Conservation (phyloP, 2,329 filamentous ascomycete species). For the Fusarium pilosicola region DNA sequence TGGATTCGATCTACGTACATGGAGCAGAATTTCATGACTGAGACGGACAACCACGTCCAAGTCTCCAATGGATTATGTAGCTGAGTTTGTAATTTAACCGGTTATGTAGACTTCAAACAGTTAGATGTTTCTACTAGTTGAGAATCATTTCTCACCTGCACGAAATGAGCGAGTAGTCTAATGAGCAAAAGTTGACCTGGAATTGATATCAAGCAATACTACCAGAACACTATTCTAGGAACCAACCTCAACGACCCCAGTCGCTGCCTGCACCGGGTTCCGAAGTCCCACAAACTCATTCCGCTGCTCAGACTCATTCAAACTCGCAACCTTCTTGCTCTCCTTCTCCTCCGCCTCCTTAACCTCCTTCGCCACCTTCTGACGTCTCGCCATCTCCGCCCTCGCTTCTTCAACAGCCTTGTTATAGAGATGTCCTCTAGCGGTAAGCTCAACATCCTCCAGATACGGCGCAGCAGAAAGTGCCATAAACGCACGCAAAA, state of each 20-base stretch:
- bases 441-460: not conserved
- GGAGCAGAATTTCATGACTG: not conserved
- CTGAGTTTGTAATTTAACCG: no score
- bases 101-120: not conserved
- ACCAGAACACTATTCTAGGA: not conserved
- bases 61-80: no score
- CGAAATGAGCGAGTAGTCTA: rapidly evolving
- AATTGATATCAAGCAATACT: not conserved
- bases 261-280: not conserved
- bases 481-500: not conserved
- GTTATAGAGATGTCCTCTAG: not conserved
- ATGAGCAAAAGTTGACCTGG: rapidly evolving
- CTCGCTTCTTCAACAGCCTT: not conserved
- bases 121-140: rapidly evolving
- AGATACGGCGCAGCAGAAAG: not conserved
- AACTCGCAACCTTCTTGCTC: rapidly evolving
- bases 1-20: rapidly evolving
- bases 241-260: not conserved
- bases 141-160: rapidly evolving
- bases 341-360: not conserved
- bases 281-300: not conserved
- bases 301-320: not conserved
- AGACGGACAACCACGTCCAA: rapidly evolving
- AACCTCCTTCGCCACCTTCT: not conserved
- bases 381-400: not conserved